Percentiles rank a stretch among this genome's conserved stretches.
These are phyloP conservation scores for Tolypocladium tropicale DNA, from an alignment of 2,329 filamentous ascomycete species.

Conservation along the genomic window DNA sequence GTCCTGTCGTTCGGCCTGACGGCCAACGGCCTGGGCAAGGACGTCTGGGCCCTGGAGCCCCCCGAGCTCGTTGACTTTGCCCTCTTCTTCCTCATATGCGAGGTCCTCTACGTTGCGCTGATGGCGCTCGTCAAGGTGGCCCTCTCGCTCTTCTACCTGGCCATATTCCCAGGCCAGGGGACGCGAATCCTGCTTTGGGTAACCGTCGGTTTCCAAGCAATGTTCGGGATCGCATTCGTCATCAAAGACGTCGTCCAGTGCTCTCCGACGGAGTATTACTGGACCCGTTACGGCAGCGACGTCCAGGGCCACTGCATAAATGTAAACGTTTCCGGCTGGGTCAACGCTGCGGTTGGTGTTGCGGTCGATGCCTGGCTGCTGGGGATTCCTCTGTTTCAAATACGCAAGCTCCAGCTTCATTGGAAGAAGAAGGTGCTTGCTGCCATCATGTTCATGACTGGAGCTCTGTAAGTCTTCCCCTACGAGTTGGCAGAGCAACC, in stretches of 20 bases:
- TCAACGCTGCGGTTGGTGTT: neutral
- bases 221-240: neutral
- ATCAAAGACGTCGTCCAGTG: neutral
- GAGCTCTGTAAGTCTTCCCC: neutral
- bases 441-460: slow-evolving; percentile 2
- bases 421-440: slow-evolving; percentile 4
- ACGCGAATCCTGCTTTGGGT: neutral
- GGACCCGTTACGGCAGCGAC: neutral
- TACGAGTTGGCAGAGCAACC: neutral
- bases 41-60: neutral
- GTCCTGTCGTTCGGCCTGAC: neutral
- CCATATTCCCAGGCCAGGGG: slow-evolving; percentile 1
- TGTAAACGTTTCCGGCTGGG: neutral
- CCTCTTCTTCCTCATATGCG: neutral
- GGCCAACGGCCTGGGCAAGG: neutral
- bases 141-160: slow-evolving; percentile 3
- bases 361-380: neutral
- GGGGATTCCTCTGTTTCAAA: neutral
- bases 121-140: neutral
- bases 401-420: slow-evolving; percentile 1
- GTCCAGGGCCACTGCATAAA: neutral
- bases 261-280: neutral
- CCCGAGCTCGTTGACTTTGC: neutral
- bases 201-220: neutral
- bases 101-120: neutral